Evolutionary conservation across 192 early-diverging fungal genomes (phyloP), one percentile per base, ranked within the genome.

Genomic region (Coemansia sp.): DNA sequence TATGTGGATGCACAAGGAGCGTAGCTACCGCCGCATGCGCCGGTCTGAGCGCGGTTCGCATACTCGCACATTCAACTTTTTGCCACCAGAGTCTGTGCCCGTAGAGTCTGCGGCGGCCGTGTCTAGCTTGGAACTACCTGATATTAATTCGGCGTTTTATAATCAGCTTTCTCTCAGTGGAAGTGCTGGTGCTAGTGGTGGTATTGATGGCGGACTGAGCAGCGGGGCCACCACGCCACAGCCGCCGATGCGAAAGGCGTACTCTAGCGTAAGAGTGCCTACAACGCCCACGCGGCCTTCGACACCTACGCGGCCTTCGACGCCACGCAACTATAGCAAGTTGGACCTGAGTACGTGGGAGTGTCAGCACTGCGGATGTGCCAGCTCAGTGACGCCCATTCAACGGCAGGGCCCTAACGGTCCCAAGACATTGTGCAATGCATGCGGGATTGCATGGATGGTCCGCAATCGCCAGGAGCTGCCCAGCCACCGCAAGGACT

Each of bases 371-470:
- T 83, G 81, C 34, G 81, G 81, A 20, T 78, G 76, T 56, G 69
- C 75, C 36, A 75, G 76, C 48, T 66, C 65, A 19, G 67, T 80
- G 19, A 83, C 81, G 34, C 81, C 81, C 6, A 83, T 78, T 61
- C 81, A 76, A 83, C 78, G 87, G 29, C 82, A 82, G 40, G 87
- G 87, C 0, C 87, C 87, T 13, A 85, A 86, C 44, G 87, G 87
- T 9, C 82, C 87, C 40, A 88, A 88, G 68, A 87, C 86, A 10
- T 70, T 88, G 44, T 88, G 87, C 65, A 88, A 88, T 74, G 87
- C 87, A 38, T 88, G 87, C 63, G 87, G 87, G 9, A 75, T 88
- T 22, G 85, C 85, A 3, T 88, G 86, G 75, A 79, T 85, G 69
- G 84, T 85, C 20, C 75, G 78, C 45, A 72, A 78, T 46, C 76